Percentiles rank a stretch among this genome's conserved stretches.
phyloP scores from a whole-genome alignment of 495 filamentous ascomycete species.

The Aspergillus hancockii region DNA sequence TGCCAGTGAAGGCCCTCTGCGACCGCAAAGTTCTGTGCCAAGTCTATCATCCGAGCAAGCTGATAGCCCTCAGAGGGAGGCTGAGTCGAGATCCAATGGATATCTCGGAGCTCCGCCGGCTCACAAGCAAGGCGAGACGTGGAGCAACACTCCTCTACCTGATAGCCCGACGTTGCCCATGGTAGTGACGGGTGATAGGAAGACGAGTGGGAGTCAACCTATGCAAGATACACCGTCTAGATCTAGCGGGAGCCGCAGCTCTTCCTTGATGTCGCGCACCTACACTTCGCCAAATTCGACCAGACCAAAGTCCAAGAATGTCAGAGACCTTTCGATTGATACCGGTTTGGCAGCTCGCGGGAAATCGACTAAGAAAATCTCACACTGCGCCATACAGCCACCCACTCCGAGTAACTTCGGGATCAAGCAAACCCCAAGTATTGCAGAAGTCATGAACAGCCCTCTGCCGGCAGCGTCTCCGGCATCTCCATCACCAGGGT shows the following conservation, averaged over 20 bases:
- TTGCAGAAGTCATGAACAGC: slow-evolving; percentile 49
- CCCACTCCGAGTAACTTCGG: slow-evolving; percentile 38
- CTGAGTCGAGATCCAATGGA: slow-evolving; percentile 18
- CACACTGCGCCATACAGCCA: slow-evolving; percentile 43
- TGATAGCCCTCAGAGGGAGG: slow-evolving; percentile 15
- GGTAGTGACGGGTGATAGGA: slow-evolving; percentile 13
- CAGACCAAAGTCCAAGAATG: slow-evolving; percentile 33
- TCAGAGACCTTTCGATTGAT: slow-evolving; percentile 46
- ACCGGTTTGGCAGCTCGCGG: slow-evolving; percentile 38
- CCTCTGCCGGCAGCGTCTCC: slow-evolving; percentile 35
- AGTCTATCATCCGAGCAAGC: slow-evolving; percentile 27
- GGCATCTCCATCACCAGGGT: slow-evolving; percentile 25
- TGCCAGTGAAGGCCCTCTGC: slow-evolving; percentile 13
- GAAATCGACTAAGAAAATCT: slow-evolving; percentile 30
- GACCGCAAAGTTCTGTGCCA: slow-evolving; percentile 37
- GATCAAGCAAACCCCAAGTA: slow-evolving; percentile 36
- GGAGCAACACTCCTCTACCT: slow-evolving; percentile 42
- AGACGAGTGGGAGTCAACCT: slow-evolving; percentile 12
- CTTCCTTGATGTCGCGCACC: slow-evolving; percentile 15
- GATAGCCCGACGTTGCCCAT: slow-evolving; percentile 45
- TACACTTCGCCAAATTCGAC: slow-evolving; percentile 9
- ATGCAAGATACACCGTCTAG: slow-evolving; percentile 11
- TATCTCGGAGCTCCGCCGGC: slow-evolving; percentile 40
- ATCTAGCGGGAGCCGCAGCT: slow-evolving; percentile 13
- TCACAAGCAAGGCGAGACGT: slow-evolving; percentile 37